Base-by-base conservation (phyloP, 495 filamentous ascomycete species). In the Podospora pseudopauciseta region DNA sequence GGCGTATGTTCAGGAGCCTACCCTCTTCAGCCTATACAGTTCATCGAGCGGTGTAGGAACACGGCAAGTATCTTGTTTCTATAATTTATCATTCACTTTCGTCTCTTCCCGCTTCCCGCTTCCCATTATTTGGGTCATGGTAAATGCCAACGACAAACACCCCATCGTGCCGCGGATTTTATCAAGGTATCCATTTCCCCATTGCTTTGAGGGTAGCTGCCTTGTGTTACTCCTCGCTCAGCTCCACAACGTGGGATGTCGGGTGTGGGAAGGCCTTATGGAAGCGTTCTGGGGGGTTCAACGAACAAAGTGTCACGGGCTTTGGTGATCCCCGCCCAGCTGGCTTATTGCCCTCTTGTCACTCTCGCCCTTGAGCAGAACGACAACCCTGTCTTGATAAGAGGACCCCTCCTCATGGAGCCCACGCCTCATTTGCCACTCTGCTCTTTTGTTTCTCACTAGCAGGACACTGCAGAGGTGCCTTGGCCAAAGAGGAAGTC, bases 211-310 rank as follows among this genome's bases (percentile, higher is more conserved):
- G 69, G 65, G 54, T 69, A 65, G 23, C 34, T 63, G 71, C 72
- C 63, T 70, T 53, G 67, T 67, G 59, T 61, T 62, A 72, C 68
- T 16, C 60, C 60, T 23, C 55, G 59, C 27, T 54, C 49, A 68
- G 63, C 57, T 55, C 64, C 65, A 64, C 59, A 66, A 44, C 62
- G 65, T 68, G 69, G 65, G 63, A 54, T 66, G 20, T 65, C 59
- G 39, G 60, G 27, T 64, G 62, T n/a, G 28, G 28, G 34, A 34
- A 56, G 27, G 13, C 5, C 39, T 49, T 49, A 11, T 5, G 39
- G 39, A 13, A 11, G 2, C 9, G 13, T 16, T 11, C 39, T 49
- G 9, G 39, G 9, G 9, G 2, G 6, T 49, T 2, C 5, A 13
- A 13, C 13, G 39, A 11, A 11, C 39, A 49, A 49, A 49, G 39